Base-by-base conservation (phyloP, 2,329 filamentous ascomycete genomes). In the Elsinoe batatas region DNA sequence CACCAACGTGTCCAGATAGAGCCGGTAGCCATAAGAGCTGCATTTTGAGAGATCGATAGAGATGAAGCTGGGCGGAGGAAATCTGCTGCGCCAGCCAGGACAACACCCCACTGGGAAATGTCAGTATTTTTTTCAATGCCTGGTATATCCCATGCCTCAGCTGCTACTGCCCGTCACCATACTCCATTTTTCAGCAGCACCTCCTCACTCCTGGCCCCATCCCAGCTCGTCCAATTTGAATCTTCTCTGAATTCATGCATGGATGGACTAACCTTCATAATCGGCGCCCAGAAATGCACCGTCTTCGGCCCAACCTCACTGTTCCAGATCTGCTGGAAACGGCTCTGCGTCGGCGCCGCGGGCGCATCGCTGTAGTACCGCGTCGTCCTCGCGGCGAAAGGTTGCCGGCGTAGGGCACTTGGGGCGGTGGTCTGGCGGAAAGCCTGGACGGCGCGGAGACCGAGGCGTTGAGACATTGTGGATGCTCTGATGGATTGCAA, bases 1-100 rank as follows among this genome's bases (percentile, higher is more conserved):
- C 93, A 98, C 93, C 93, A 98, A 63, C 93, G 83, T 44, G 93
- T 98, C 93, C 93, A 98, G 79, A 98, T 98, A 62, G 87, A 74
- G 63, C 93, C 93, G 8, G 93, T 98, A 64, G 84, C 84, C 68
- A 88, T 93, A 64, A 98, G 81, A 58, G 93, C 91, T 51, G 78
- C 78, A 76, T 97, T 98, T 75, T 96, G 91, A 30, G 88, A 93
- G 60, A 96, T 77, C 38, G 91, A 96, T 63, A 98, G 88, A 72
- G 90, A 89, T 72, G 94, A 88, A 60, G 87, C 89, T 32, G 93
- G 93, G 64, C 93, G 90, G 60, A 84, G 80, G 71, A 98, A 87
- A 76, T 98, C 93, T 64, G 88, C 85, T 69, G 95, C 81, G 68
- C 93, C 93, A 63, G 93, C 89, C 62, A 97, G 76, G 71, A 97